Evolutionary conservation across 805 yeast genomes (phyloP).

Genomic region (Metschnikowia continentalis): DNA sequence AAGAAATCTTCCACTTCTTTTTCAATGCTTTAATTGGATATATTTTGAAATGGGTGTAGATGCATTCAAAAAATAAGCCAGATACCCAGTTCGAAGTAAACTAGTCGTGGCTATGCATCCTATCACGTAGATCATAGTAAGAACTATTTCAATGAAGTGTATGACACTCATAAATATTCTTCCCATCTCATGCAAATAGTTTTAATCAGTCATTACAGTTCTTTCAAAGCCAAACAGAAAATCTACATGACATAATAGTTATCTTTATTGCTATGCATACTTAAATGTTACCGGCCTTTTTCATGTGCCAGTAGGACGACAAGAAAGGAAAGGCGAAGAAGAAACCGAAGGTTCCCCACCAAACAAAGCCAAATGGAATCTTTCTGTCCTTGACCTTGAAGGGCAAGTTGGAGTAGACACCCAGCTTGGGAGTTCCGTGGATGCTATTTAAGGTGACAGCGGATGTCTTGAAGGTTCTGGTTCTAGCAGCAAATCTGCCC

Average conservation of each 20-base stretch:
- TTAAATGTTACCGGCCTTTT: slow-evolving; percentile 68
- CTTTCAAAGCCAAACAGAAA: too few relatives aligned
- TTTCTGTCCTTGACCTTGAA: slow-evolving; percentile 92
- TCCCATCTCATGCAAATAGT: too few relatives aligned
- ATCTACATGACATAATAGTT: slow-evolving; percentile 13
- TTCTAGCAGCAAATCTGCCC: slow-evolving; percentile 9
- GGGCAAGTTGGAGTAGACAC: slow-evolving; percentile 89
- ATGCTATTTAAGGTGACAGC: slow-evolving; percentile 33
- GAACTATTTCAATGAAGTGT: too few relatives aligned
- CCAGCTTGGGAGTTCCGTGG: slow-evolving; percentile 44
- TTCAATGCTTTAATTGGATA: too few relatives aligned
- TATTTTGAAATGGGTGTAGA: too few relatives aligned
- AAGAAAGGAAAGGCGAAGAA: slow-evolving; percentile 60
- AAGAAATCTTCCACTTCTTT: too few relatives aligned
- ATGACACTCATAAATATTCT: too few relatives aligned
- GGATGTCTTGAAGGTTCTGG: slow-evolving; percentile 46
- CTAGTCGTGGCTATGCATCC: too few relatives aligned
- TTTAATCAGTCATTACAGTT: too few relatives aligned
- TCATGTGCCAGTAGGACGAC: slow-evolving; percentile 74
- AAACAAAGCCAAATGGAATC: slow-evolving; percentile 80
- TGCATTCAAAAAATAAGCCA: too few relatives aligned
- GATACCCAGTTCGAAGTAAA: too few relatives aligned
- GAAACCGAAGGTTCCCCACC: slow-evolving; percentile 62
- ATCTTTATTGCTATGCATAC: slow-evolving; percentile 3
- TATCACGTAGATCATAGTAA: too few relatives aligned